Evolutionary conservation across 1,284 basidiomycete species (phyloP).

Genomic region (Leccinum ponderosum): DNA sequence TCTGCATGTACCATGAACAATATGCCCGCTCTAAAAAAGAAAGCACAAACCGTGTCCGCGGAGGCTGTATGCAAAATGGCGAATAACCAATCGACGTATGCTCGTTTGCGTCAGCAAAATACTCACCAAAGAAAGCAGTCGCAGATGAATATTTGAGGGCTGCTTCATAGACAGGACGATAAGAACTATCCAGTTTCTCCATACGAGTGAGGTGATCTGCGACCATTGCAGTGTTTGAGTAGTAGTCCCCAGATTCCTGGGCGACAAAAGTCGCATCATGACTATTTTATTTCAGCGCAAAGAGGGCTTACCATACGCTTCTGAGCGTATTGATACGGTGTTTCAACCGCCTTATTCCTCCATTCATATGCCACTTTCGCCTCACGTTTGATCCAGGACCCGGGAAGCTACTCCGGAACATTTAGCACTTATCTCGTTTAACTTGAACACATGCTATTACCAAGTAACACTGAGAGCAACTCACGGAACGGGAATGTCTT

Average conservation of each 20-base stretch:
- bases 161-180: constrained; percentile 2
- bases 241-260: background rate
- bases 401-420: constrained; percentile 17
- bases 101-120: background rate
- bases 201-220: constrained; percentile 12
- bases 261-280: background rate
- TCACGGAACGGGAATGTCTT: background rate
- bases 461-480: background rate
- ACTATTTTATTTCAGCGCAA: background rate
- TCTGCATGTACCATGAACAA: background rate
- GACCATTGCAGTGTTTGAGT: constrained; percentile 8
- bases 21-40: background rate
- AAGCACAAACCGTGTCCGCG: background rate
- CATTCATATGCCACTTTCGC: constrained; percentile 1
- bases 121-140: constrained; percentile 14
- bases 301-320: constrained; percentile 7
- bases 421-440: constrained; percentile 5
- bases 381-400: constrained; percentile 3
- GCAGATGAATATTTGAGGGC: constrained; percentile 10
- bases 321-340: constrained; percentile 11
- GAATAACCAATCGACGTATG: background rate
- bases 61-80: background rate
- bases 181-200: constrained; percentile 1
- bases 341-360: constrained; percentile 6
- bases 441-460: background rate